Evolutionary conservation across 2,329 filamentous ascomycete genomes (phyloP).

Genomic region (Cryphonectria radicalis): DNA sequence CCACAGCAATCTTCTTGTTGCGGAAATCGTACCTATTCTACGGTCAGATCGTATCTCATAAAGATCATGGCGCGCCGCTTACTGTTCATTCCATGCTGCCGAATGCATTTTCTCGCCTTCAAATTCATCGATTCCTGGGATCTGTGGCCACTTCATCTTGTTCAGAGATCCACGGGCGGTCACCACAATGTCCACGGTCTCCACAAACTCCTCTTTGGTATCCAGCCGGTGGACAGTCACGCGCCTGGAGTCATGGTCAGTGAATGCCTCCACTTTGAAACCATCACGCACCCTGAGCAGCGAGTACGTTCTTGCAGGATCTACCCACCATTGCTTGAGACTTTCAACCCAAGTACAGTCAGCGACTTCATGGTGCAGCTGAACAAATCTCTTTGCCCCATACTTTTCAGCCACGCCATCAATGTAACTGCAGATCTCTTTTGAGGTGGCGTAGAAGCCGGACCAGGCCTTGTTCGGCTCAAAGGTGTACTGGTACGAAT

Average conservation of each 20-base stretch:
- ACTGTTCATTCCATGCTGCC: conserved; percentile 33
- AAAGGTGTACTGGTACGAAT: conserved; percentile 22
- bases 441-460: conserved; percentile 33
- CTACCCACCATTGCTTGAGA: conserved; percentile 1
- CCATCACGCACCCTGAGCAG: neutral
- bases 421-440: conserved; percentile 37
- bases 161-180: conserved; percentile 18
- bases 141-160: conserved; percentile 32
- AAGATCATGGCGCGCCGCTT: conserved; percentile 2
- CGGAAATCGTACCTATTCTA: conserved; percentile 17
- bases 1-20: conserved; percentile 31
- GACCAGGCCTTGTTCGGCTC: conserved; percentile 20
- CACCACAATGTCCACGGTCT: conserved; percentile 18
- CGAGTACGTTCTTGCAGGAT: too few relatives aligned
- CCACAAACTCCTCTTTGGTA: conserved; percentile 8
- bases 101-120: conserved; percentile 37
- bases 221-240: neutral
- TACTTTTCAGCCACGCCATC: conserved; percentile 39
- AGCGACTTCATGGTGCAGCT: conserved; percentile 47
- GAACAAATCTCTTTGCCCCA: conserved; percentile 46
- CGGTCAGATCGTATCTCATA: neutral
- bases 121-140: conserved; percentile 41
- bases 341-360: conserved; percentile 46
- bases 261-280: neutral
- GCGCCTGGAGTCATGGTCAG: neutral